Evolutionary conservation across 2,329 filamentous ascomycete species (phyloP).

Genomic region (Decorospora gaudefroyi): DNA sequence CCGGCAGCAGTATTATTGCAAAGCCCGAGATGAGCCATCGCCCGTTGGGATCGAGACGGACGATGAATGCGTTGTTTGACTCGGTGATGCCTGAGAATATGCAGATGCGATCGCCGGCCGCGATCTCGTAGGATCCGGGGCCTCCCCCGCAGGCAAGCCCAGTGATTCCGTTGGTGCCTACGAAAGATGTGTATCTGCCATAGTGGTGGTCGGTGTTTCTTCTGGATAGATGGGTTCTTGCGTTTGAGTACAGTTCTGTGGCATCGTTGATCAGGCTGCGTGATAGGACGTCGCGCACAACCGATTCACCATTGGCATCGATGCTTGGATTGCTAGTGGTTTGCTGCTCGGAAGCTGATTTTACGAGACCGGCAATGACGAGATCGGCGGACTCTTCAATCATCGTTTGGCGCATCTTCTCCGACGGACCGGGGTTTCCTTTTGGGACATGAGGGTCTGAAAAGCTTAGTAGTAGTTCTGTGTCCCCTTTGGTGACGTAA

Average conservation of each 20-base stretch:
- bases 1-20: constrained; percentile 12
- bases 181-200: constrained; percentile 13
- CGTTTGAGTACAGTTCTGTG: not conserved
- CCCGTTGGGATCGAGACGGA: constrained; percentile 1
- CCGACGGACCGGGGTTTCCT: constrained; percentile 9
- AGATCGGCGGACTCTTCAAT: constrained; percentile 13
- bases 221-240: constrained; percentile 1
- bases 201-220: constrained; percentile 10
- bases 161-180: constrained; percentile 16
- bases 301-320: not conserved
- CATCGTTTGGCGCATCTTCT: constrained; percentile 9
- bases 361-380: constrained; percentile 8
- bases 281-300: constrained; percentile 7
- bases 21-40: constrained; percentile 18
- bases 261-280: constrained; percentile 8
- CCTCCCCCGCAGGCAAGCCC: constrained; percentile 14
- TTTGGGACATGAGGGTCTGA: constrained; percentile 10
- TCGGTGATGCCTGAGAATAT: constrained; percentile 14
- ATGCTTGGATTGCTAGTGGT: not conserved
- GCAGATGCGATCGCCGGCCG: constrained; percentile 13
- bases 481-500: not conserved
- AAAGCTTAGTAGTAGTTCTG: constrained; percentile 3
- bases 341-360: not conserved
- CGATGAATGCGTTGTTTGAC: constrained; percentile 13
- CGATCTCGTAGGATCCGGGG: constrained; percentile 4